Percentiles rank a stretch among this genome's conserved stretches.
Evolutionary conservation across 495 filamentous ascomycete species (phyloP).

Genomic region (Neohortaea acidophila): DNA sequence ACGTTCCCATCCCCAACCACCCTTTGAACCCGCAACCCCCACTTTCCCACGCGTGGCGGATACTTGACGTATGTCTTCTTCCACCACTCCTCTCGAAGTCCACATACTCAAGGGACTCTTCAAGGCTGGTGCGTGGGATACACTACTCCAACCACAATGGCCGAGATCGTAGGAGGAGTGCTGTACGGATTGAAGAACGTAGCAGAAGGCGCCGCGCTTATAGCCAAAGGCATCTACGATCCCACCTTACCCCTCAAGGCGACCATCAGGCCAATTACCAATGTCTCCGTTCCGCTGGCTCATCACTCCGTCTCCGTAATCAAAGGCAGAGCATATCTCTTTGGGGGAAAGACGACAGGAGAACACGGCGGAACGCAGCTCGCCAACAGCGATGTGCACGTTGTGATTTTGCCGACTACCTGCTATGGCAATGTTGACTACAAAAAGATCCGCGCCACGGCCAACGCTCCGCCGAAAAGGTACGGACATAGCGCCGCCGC

Average conservation of each 20-base stretch:
- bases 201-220: conserved; percentile 23
- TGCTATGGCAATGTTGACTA: conserved; percentile 39
- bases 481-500: conserved; percentile 37
- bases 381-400: conserved; percentile 52
- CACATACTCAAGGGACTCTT: background rate
- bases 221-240: conserved; percentile 28
- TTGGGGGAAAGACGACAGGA: conserved; percentile 40
- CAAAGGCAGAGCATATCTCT: conserved; percentile 51
- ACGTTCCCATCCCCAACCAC: background rate
- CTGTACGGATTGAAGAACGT: conserved; percentile 25
- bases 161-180: conserved; percentile 26
- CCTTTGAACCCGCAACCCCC: background rate
- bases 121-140: background rate
- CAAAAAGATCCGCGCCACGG: conserved; percentile 22
- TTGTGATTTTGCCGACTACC: conserved; percentile 41
- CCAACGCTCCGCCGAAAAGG: conserved; percentile 24
- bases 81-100: background rate
- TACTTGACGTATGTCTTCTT: background rate
- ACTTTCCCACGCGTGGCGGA: background rate
- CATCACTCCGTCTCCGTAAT: conserved; percentile 56
- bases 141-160: conserved; percentile 3
- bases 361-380: conserved; percentile 35
- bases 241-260: conserved; percentile 36
- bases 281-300: conserved; percentile 44
- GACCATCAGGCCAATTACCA: conserved; percentile 41